Conservation (phyloP, 2,329 filamentous ascomycete genomes). For the Venturia carpophila region DNA sequence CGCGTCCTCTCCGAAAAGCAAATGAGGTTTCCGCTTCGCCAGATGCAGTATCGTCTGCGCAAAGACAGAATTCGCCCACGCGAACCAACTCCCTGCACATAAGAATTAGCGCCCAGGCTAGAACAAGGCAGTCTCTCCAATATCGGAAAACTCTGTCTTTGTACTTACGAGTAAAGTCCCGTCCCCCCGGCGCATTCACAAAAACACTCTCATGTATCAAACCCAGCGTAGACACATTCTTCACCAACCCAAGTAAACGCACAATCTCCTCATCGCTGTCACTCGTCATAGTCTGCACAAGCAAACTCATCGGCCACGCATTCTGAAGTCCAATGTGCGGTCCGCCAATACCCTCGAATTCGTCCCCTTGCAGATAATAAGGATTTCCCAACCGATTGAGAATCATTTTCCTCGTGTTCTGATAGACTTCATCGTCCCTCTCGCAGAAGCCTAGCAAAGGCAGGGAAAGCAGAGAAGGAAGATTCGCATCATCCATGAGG, state of each 20-base stretch:
- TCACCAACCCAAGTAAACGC: slow-evolving; percentile 63
- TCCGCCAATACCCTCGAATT: slow-evolving; percentile 83
- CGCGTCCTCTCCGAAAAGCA: slow-evolving; percentile 66
- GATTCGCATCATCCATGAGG: slow-evolving; percentile 84
- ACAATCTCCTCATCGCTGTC: slow-evolving; percentile 76
- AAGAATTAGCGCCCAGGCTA: slow-evolving; percentile 6
- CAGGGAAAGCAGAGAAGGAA: slow-evolving; percentile 70
- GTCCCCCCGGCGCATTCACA: slow-evolving; percentile 52
- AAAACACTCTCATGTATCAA: slow-evolving; percentile 89
- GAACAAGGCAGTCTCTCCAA: too few species aligned
- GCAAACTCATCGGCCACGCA: slow-evolving; percentile 93
- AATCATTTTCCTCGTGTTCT: slow-evolving; percentile 81
- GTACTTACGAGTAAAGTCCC: slow-evolving; percentile 60
- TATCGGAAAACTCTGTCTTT: neutral
- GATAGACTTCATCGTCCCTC: slow-evolving; percentile 60
- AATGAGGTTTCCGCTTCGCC: slow-evolving; percentile 76
- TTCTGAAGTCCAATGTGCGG: slow-evolving; percentile 75
- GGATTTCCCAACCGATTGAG: slow-evolving; percentile 72
- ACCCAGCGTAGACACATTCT: slow-evolving; percentile 66
- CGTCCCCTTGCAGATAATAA: slow-evolving; percentile 70
- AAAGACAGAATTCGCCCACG: slow-evolving; percentile 96
- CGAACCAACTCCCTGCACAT: slow-evolving; percentile 78
- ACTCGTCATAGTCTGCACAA: slow-evolving; percentile 85
- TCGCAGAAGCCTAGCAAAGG: slow-evolving; percentile 70
- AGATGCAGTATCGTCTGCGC: slow-evolving; percentile 86